Evolutionary conservation across 352 stramenopile species (phyloP).

Genomic region (Phytophthora pinifolia): DNA sequence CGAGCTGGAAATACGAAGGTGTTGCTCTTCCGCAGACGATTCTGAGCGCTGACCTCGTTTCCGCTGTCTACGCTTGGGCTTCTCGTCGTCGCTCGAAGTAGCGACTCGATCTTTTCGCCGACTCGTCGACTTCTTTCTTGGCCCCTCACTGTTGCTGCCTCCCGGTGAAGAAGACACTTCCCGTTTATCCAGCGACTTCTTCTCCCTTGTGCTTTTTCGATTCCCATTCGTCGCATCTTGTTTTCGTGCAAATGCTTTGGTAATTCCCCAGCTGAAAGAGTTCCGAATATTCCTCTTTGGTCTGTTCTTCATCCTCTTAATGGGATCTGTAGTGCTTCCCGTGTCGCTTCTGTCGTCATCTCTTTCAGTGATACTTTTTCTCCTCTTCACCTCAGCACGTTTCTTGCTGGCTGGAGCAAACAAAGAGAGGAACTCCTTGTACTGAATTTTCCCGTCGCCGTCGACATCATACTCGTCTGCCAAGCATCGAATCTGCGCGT

Average conservation of each 20-base stretch:
- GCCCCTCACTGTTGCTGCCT: conserved; percentile 5
- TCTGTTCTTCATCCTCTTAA: conserved; percentile 16
- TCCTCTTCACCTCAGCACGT: conserved; percentile 15
- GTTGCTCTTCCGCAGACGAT: conserved; percentile 7
- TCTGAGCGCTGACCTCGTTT: conserved; percentile 12
- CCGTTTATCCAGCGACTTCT: conserved; percentile 1
- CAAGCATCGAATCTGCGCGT: conserved; percentile 61
- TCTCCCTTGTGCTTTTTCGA: conserved; percentile 4
- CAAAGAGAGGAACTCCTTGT: conserved; percentile 55
- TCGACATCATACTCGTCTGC: conserved; percentile 65
- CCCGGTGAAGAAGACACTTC: conserved; percentile 19
- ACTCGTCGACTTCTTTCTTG: conserved; percentile 1
- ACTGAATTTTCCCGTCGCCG: conserved; percentile 64
- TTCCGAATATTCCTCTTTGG: conserved; percentile 59
- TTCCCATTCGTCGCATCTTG: conserved; percentile 27
- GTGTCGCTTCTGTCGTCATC: conserved; percentile 18
- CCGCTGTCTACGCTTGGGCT: conserved; percentile 1
- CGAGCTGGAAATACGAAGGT: conserved; percentile 6
- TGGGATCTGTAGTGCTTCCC: conserved; percentile 16
- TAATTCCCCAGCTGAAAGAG: conserved; percentile 73
- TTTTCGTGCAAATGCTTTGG: conserved; percentile 67
- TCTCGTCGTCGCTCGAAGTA: conserved; percentile 24
- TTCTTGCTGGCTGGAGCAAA: conserved; percentile 32
- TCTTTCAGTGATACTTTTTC: conserved; percentile 1
- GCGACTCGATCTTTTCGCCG: conserved; percentile 9